Conservation (phyloP, 106 monocot genomes). For the Iris macrosiphon region DNA sequence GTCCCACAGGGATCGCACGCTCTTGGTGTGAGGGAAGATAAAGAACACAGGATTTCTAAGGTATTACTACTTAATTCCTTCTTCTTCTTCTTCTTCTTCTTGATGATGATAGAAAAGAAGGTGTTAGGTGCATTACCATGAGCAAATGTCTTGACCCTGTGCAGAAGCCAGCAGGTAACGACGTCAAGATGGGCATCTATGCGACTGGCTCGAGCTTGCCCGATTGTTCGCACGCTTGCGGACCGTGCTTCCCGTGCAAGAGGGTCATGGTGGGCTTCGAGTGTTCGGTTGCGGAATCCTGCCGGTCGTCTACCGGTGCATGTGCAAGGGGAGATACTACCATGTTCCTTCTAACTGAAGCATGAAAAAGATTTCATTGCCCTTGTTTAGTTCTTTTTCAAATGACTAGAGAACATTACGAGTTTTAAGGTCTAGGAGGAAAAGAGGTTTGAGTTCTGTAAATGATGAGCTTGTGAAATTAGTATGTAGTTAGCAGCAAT, state of each 20-base stretch:
- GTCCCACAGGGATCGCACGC: not conserved
- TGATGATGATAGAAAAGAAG: too few species aligned
- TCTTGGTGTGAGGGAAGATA: conserved; percentile 6
- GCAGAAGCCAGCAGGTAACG: too few species aligned
- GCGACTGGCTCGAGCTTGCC: conserved; percentile 69
- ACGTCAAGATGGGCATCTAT: not conserved
- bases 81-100: too few species aligned
- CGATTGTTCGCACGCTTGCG: conserved; percentile 79
- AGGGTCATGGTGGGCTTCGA: conserved; percentile 78
- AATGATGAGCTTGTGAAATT: too few species aligned
- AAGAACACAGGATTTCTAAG: not conserved
- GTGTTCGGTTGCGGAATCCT: conserved; percentile 73
- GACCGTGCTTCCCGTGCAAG: conserved; percentile 76
- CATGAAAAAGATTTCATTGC: too few species aligned
- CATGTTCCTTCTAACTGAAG: conserved; percentile 57
- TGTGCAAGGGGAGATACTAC: conserved; percentile 70
- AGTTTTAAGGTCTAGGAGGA: too few species aligned
- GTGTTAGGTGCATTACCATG: too few species aligned
- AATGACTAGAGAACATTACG: too few species aligned
- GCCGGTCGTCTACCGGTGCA: conserved; percentile 74
- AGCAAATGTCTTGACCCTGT: too few species aligned
- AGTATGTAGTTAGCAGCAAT: too few species aligned
- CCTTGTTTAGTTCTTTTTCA: not conserved
- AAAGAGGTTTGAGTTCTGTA: too few species aligned
- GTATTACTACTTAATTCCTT: too few species aligned